Percentiles rank a stretch among this genome's conserved stretches.
Evolutionary conservation across 805 yeast species (phyloP).

Genomic region (Saccharomycopsis oosterbeekiorum): DNA sequence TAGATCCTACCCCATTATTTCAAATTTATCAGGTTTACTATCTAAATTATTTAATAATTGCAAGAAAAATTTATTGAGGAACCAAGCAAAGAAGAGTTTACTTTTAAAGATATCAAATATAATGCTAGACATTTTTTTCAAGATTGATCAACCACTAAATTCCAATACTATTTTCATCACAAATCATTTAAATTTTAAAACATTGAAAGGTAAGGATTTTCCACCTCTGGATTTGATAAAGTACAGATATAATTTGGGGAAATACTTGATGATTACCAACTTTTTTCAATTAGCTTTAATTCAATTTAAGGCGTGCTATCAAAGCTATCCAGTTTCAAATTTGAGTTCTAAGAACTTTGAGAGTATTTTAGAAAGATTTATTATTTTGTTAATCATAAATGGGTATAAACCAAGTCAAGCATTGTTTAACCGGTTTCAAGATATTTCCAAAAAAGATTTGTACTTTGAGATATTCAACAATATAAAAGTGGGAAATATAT

Average conservation of each 20-base stretch:
- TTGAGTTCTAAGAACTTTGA: constrained; percentile 2
- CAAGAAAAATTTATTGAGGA: constrained; percentile 12
- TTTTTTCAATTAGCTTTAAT: constrained; percentile 4
- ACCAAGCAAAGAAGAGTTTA: constrained; percentile 2
- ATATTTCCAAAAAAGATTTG: neutral
- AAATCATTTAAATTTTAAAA: constrained; percentile 8
- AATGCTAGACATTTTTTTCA: constrained; percentile 11
- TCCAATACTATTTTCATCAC: constrained; percentile 17
- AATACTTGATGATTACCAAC: constrained; percentile 10
- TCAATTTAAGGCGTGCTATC: constrained; percentile 14
- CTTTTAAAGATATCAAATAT: constrained; percentile 13
- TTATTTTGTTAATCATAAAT: constrained; percentile 6
- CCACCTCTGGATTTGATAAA: constrained; percentile 8
- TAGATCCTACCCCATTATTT: constrained; percentile 6
- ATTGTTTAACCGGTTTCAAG: constrained; percentile 1
- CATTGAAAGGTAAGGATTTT: constrained; percentile 8
- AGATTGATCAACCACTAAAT: constrained; percentile 16
- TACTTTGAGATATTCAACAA: constrained; percentile 3
- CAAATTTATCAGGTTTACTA: constrained; percentile 9
- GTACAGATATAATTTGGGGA: constrained; percentile 14
- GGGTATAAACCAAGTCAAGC: constrained; percentile 10
- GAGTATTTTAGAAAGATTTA: constrained; percentile 4
- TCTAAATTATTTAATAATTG: constrained; percentile 17
- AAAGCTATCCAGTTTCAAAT: neutral
- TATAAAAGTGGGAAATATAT: constrained; percentile 4